Conservation (phyloP, 1,284 basidiomycete genomes). For the Cryptococcus sp. region DNA sequence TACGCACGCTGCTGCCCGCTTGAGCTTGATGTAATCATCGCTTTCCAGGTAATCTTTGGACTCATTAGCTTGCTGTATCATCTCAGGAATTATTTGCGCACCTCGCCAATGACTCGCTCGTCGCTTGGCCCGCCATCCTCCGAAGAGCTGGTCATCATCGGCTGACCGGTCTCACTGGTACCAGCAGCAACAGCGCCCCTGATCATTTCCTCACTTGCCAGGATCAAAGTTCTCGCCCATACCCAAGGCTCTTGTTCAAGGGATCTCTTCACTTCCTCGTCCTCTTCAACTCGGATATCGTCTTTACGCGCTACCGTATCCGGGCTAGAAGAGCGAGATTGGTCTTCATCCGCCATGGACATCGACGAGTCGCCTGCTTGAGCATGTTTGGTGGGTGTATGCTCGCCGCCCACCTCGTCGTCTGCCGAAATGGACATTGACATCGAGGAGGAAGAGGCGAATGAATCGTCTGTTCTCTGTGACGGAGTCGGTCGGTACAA, state of each 20-base stretch:
- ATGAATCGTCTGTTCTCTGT: not conserved
- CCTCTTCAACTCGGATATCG: not conserved
- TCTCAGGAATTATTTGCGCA: no score
- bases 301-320: conserved; percentile 23
- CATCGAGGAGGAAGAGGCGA: conserved; percentile 9
- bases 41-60: no score
- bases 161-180: no score
- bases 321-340: conserved; percentile 12
- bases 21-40: no score
- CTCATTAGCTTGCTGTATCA: no score
- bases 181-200: conserved; percentile 3
- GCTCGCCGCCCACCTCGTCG: conserved; percentile 16
- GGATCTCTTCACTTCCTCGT: conserved; percentile 14
- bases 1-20: conserved; percentile 6
- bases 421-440: conserved; percentile 14
- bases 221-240: conserved; percentile 29
- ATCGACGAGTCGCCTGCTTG: not conserved
- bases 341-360: conserved; percentile 5
- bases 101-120: no score
- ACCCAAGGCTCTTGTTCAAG: conserved; percentile 30
- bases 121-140: no score
- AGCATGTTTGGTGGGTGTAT: conserved; percentile 2
- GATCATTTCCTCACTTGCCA: conserved; percentile 16
- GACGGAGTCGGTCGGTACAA: not conserved
- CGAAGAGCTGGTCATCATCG: no score